These are phyloP conservation scores for Lipomyces kockii DNA, from an alignment of 805 yeast species.

Conservation along the genomic window DNA sequence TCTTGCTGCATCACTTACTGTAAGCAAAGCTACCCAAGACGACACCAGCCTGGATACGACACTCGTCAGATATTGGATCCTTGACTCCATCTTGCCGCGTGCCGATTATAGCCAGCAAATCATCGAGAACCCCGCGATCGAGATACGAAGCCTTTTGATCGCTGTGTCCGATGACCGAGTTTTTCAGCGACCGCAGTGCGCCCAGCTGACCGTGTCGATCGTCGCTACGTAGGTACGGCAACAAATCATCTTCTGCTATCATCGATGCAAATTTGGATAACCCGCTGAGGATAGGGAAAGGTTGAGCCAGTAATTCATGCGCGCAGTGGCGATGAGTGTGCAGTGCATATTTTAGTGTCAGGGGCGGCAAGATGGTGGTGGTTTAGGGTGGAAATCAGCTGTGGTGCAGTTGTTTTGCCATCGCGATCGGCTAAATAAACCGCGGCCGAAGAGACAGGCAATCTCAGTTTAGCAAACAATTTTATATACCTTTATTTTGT, in stretches of 20 bases:
- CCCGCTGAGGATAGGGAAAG: background rate
- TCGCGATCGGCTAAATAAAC: background rate
- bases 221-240: slow-evolving; percentile 19
- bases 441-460: background rate
- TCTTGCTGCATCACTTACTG: slow-evolving; percentile 33
- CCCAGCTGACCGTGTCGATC: slow-evolving; percentile 28
- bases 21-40: slow-evolving; percentile 44
- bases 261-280: slow-evolving; percentile 6
- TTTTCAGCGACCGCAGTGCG: slow-evolving; percentile 41
- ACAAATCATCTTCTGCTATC: slow-evolving; percentile 31
- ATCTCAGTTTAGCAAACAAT: background rate
- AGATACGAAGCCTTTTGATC: slow-evolving; percentile 42
- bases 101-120: slow-evolving; percentile 39
- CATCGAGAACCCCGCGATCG: slow-evolving; percentile 35
- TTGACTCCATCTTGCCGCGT: slow-evolving; percentile 18
- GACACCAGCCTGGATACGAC: slow-evolving; percentile 40
- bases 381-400: background rate
- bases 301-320: background rate
- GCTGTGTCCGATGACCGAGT: slow-evolving; percentile 45
- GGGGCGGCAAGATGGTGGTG: slow-evolving; percentile 4
- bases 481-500: too few relatives aligned
- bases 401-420: background rate
- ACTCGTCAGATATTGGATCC: slow-evolving; percentile 15
- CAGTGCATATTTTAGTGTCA: background rate
- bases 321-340: background rate